Evolutionary conservation across 805 yeast species (phyloP), one percentile per base, ranked within the genome.

Genomic region (Pichia insulana): DNA sequence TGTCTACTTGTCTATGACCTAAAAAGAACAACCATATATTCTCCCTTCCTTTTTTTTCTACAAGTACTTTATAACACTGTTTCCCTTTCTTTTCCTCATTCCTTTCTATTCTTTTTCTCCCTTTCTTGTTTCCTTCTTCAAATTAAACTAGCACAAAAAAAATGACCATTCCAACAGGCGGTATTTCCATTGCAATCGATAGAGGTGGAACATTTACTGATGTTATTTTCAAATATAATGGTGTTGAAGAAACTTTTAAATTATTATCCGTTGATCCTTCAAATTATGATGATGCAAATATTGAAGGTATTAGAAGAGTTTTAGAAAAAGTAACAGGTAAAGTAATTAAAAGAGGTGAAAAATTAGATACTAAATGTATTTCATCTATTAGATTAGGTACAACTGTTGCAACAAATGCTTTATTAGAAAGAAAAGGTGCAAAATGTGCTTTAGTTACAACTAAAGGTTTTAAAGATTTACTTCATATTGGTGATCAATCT

Each of bases 171-270:
- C 7, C 19, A 2, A 35, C 26, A 36, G 12, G 32, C 11, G 45
- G 46, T 12, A 49, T 50, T 19, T 45, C 41, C 34, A 50, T 50
- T 7, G 34, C 53, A 13, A 50, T 50, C 22, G 53, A 50, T 36
- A 53, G 90, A 49, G 97, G 97, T 49, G 97, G 97, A 44, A 89
- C 97, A 0, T 88, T 88, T 66, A 86, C 96, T 0, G 97, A 86
- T 54, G 70, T 82, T 62, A 63, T 78, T 42, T 74, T 71, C 11
- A 69, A 68, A 48, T 57, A 70, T 50, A 65, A 86, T 67, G 54
- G 69, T 13, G 72, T 70, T 31, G 62, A 70, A 46, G 63, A 61
- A 25, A 69, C 84, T 2, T 71, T 89, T 59, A 89, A 89, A 59
- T 64, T 89, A 25, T 67, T 89, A 18, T 86, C 96, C 0, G 96